Conservation (phyloP, 1,284 basidiomycete genomes). For the Sanghuangporus weigelae region DNA sequence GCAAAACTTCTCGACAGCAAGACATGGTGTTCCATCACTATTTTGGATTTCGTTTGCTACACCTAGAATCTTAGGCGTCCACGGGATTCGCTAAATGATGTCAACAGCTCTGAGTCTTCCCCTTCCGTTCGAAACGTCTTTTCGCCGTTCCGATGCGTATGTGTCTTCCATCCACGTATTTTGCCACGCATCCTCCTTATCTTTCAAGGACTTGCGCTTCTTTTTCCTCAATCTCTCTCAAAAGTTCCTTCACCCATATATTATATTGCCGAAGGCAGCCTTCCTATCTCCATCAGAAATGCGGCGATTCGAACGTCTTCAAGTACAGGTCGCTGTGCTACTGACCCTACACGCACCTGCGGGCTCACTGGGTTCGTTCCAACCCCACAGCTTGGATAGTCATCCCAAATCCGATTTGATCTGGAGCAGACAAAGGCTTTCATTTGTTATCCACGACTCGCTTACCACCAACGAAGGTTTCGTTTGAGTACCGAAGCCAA, state of each 20-base stretch:
- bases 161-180: neutral
- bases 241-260: neutral
- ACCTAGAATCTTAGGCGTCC: no score
- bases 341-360: no score
- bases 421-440: neutral
- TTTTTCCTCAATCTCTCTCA: neutral
- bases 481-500: neutral
- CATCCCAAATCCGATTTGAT: neutral
- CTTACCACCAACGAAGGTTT: neutral
- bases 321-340: no score
- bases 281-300: neutral
- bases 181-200: neutral
- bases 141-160: neutral
- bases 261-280: neutral
- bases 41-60: no score
- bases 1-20: no score
- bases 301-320: neutral
- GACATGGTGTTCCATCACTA: no score
- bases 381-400: neutral
- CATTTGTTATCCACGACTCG: neutral
- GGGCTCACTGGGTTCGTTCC: neutral
- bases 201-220: neutral
- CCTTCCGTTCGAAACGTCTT: neutral
- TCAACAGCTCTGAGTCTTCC: neutral
- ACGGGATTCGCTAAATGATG: neutral